Conservation (phyloP, 257 asterid genomes). For the Linderniella brevidens region DNA sequence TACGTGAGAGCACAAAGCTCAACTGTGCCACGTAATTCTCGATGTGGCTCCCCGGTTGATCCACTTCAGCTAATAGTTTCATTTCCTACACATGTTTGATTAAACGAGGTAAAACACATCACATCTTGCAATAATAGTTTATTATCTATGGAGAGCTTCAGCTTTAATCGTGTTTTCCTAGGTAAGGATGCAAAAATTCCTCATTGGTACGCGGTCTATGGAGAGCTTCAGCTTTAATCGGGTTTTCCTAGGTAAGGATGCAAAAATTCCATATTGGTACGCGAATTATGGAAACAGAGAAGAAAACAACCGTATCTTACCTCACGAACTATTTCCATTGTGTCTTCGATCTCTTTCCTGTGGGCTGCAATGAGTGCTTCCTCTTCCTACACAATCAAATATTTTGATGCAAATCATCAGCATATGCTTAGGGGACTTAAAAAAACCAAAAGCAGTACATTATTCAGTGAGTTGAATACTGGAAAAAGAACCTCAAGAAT, state of each 20-base stretch:
- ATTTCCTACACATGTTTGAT: slow-evolving; percentile 47
- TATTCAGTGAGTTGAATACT: not conserved
- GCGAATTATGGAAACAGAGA: not conserved
- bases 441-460: not conserved
- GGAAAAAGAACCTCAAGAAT: slow-evolving; percentile 63
- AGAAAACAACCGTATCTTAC: slow-evolving; percentile 17
- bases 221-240: too few relatives aligned
- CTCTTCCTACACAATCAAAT: slow-evolving; percentile 48
- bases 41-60: slow-evolving; percentile 87
- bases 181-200: too few relatives aligned
- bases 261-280: too few relatives aligned
- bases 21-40: slow-evolving; percentile 77
- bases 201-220: too few relatives aligned
- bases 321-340: slow-evolving; percentile 94
- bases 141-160: too few relatives aligned
- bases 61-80: slow-evolving; percentile 87
- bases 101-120: too few relatives aligned
- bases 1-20: slow-evolving; percentile 79
- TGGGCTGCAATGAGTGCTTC: slow-evolving; percentile 92
- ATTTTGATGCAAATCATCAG: slow-evolving; percentile 4
- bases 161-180: too few relatives aligned
- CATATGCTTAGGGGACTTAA: not conserved
- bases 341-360: slow-evolving; percentile 88
- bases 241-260: too few relatives aligned
- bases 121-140: too few relatives aligned